phyloP scores from a whole-genome alignment of 2,329 filamentous ascomycete species.

The Claviceps citrina region DNA sequence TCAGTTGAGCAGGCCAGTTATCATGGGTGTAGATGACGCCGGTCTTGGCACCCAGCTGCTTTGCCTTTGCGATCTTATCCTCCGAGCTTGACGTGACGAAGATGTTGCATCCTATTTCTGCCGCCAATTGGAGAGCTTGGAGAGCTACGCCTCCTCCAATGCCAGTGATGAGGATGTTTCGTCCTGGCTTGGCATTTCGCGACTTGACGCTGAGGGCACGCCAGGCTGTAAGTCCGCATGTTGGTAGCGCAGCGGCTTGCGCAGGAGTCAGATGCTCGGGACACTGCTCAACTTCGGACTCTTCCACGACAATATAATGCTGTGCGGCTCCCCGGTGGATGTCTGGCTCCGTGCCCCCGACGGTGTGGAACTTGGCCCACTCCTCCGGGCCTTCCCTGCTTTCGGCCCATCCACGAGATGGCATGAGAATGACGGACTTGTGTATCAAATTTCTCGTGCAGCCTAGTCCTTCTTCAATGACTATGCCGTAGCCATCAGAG shows the following conservation, averaged over 20 bases:
- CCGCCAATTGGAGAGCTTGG: conserved; percentile 64
- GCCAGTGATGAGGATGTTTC: conserved; percentile 73
- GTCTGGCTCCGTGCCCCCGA: conserved; percentile 47
- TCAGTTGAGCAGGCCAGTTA: conserved; percentile 67
- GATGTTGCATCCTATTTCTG: conserved; percentile 58
- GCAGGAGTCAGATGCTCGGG: conserved; percentile 55
- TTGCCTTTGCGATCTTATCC: conserved; percentile 61
- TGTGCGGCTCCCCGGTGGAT: conserved; percentile 28
- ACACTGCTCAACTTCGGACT: conserved; percentile 58
- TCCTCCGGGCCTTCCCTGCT: conserved; percentile 58
- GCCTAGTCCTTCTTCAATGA: conserved; percentile 44
- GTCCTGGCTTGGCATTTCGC: conserved; percentile 39
- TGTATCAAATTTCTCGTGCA: conserved; percentile 25
- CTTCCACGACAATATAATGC: conserved; percentile 55
- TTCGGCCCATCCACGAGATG: conserved; percentile 62
- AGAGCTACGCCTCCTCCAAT: conserved; percentile 88
- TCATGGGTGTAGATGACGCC: conserved; percentile 68
- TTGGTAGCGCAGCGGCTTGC: conserved; percentile 70
- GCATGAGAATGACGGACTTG: conserved; percentile 64
- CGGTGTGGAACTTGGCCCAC: conserved; percentile 34
- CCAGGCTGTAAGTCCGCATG: conserved; percentile 81
- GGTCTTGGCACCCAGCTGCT: conserved; percentile 56
- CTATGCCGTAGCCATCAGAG: conserved; percentile 65
- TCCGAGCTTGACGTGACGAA: conserved; percentile 63
- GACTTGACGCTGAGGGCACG: conserved; percentile 69